Base-by-base conservation (phyloP, 495 filamentous ascomycete genomes). In the Extremus antarcticus region DNA sequence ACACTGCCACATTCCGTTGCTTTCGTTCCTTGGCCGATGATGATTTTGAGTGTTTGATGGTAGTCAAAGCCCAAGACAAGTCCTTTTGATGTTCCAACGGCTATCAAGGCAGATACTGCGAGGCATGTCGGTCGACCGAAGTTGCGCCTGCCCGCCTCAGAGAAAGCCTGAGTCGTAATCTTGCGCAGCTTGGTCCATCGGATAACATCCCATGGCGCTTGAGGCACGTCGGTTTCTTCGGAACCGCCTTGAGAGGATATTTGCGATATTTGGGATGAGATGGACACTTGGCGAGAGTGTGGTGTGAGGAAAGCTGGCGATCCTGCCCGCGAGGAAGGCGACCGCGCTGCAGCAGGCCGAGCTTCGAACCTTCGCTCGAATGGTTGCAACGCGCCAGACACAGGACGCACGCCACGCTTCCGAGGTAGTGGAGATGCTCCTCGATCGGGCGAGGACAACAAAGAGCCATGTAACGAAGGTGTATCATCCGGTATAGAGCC, bases 21-120 rank as follows among this genome's bases (percentile, higher is more conserved):
- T 78, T 91, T 94, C 20, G 91, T 96, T 39, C 90, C 89, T n/a
- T 82, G 83, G 15, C 92, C 92, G 63, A 99, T 87, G 50, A 96
- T 91, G 59, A 84, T 81, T 71, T 94, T 94, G 54, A 97, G 72
- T 60, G 82, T 94, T 68, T 99, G 92, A 66, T 91, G 86, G 68
- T 95, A 97, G 70, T 99, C 94, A 72, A 97, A 97, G 43, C 95
- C 80, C 65, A 99, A 72, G 41, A 96, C 85, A 64, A 94, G 86
- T 19, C 92, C 92, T 69, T 94, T 97, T 9, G 88, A 85, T 9
- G 92, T 97, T 19, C 92, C 92, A 46, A 99, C 70, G 2, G 87
- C 89, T 61, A 99, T 95, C 1, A 83, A 83, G 4, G 90, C 87
- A 63, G 91, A 88, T 24, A 96, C 82, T n/a, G 79, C 79, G 57